A percentile compares a stretch with the other conserved stretches of the same genome.
Evolutionary conservation across 148 eudicot species (phyloP).

Genomic region (Suaeda aralocaspica): DNA sequence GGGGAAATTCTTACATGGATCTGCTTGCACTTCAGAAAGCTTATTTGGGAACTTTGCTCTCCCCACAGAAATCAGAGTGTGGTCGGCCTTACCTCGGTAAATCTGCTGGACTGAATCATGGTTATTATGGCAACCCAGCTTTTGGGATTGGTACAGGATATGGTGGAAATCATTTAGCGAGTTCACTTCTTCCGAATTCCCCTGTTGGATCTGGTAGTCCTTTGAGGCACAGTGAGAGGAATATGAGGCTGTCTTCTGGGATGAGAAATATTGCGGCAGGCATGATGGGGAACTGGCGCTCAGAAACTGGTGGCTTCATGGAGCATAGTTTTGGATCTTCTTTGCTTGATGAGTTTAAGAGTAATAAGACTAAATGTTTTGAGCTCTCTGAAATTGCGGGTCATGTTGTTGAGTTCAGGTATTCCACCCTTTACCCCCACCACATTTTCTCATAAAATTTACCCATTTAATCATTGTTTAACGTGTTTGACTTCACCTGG

Average conservation of each 20-base stretch:
- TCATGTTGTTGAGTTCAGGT: constrained; percentile 86
- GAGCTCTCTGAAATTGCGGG: constrained; percentile 76
- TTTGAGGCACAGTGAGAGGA: constrained; percentile 57
- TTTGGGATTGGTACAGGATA: constrained; percentile 63
- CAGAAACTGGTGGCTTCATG: constrained; percentile 46
- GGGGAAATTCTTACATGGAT: constrained; percentile 62
- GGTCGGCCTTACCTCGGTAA: constrained; percentile 46
- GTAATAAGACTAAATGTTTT: constrained; percentile 67
- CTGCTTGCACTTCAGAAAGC: constrained; percentile 71
- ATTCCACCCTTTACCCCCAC: neutral
- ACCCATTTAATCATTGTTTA: neutral
- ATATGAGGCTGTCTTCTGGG: constrained; percentile 57
- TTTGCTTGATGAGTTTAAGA: constrained; percentile 72
- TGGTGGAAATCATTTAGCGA: constrained; percentile 64
- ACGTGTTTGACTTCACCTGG: constrained; percentile 10
- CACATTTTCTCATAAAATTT: neutral
- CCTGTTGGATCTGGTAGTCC: constrained; percentile 66
- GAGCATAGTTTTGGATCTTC: constrained; percentile 64
- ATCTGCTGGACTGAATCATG: constrained; percentile 50
- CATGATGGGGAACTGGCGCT: constrained; percentile 62
- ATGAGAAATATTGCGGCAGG: constrained; percentile 63
- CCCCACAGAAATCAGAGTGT: constrained; percentile 68
- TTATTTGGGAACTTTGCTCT: constrained; percentile 57
- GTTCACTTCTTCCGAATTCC: constrained; percentile 65
- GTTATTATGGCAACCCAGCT: constrained; percentile 56